These are phyloP conservation scores for Debaryomyces subglobosus DNA, from an alignment of 1,139 yeast species.

Conservation along the genomic window DNA sequence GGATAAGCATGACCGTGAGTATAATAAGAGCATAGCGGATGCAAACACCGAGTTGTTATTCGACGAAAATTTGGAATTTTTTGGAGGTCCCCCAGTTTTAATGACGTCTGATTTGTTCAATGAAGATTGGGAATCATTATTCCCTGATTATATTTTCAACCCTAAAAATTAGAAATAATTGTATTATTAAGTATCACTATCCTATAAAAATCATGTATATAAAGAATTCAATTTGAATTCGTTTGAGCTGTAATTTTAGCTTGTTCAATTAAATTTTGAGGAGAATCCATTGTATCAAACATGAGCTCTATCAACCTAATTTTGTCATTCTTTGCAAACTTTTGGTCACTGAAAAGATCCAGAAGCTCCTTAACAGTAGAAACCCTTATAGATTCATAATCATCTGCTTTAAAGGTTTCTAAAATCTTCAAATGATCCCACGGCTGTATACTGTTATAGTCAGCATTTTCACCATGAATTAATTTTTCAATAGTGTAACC, in stretches of 20 bases:
- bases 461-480: conserved; percentile 40
- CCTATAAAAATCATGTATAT: not conserved
- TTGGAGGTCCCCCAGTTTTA: conserved; percentile 57
- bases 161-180: conserved; percentile 14
- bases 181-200: not conserved
- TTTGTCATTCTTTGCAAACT: conserved; percentile 32
- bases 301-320: conserved; percentile 40
- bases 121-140: conserved; percentile 54
- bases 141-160: conserved; percentile 40
- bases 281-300: conserved; percentile 42
- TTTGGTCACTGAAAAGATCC: conserved; percentile 27
- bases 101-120: conserved; percentile 55
- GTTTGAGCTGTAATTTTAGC: conserved; percentile 28
- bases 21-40: conserved; percentile 19
- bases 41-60: conserved; percentile 26
- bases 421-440: conserved; percentile 41
- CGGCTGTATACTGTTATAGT: conserved; percentile 42
- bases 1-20: not conserved
- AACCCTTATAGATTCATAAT: conserved; percentile 29
- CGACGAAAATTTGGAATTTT: conserved; percentile 40
- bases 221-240: conserved; percentile 14
- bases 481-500: conserved; percentile 46
- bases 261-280: conserved; percentile 34
- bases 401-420: conserved; percentile 32
- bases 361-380: conserved; percentile 31